Evolutionary conservation across 768 basidiomycete species (phyloP).

Genomic region (Tricholoma bakamatsutake): DNA sequence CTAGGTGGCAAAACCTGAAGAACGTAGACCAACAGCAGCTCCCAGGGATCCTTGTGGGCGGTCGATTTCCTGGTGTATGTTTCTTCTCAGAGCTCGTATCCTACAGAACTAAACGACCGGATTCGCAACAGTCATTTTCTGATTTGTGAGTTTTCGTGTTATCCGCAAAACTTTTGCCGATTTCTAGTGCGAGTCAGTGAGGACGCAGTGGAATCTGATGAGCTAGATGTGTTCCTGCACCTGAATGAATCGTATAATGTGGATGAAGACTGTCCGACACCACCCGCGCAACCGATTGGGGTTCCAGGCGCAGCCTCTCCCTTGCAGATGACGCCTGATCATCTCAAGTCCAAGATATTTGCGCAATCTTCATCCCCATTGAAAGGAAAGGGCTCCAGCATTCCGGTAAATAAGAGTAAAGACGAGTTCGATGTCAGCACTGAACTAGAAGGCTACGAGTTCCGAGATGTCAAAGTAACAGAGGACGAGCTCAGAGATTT

Average conservation of each 20-base stretch:
- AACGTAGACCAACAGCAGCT: constrained; percentile 72
- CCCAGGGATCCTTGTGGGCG: constrained; percentile 78
- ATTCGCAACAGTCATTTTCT: constrained; percentile 47
- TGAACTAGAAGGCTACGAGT: constrained; percentile 61
- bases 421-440: constrained; percentile 60
- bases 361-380: constrained; percentile 39
- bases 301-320: constrained; percentile 76
- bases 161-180: constrained; percentile 5
- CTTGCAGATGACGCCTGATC: constrained; percentile 76
- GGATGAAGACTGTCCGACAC: constrained; percentile 57
- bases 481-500: constrained; percentile 67
- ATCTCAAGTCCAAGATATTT: constrained; percentile 52
- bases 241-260: constrained; percentile 66
- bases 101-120: constrained; percentile 7
- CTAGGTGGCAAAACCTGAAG: not conserved
- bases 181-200: constrained; percentile 41
- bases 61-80: constrained; percentile 71
- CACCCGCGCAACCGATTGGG: constrained; percentile 58
- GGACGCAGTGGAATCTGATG: constrained; percentile 76
- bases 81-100: not conserved
- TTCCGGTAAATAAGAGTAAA: constrained; percentile 51
- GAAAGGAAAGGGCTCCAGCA: constrained; percentile 25
- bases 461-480: constrained; percentile 75
- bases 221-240: constrained; percentile 66
- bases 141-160: constrained; percentile 53